Conservation (phyloP, 2,329 filamentous ascomycete genomes). For the Emergomyces orientalis region DNA sequence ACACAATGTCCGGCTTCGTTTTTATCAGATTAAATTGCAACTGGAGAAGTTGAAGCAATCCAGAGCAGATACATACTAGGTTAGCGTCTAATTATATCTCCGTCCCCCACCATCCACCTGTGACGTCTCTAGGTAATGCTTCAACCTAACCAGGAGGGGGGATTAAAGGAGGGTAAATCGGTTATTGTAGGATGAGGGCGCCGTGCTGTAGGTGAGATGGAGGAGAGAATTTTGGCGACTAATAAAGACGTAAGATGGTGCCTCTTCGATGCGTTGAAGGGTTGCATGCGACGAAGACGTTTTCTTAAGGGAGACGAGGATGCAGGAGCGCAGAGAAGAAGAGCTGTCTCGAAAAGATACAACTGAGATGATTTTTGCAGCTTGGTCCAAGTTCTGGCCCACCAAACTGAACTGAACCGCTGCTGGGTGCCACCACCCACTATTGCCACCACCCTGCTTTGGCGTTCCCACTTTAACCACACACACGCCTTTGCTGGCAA, state of each 20-base stretch:
- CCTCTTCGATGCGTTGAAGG: neutral
- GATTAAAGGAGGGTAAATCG: neutral
- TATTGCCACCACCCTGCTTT: constrained; percentile 1
- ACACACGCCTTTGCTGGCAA: neutral
- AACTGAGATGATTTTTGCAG: neutral
- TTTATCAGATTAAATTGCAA: neutral
- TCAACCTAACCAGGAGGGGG: neutral
- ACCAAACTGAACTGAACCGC: too few species aligned
- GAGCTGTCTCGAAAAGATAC: neutral
- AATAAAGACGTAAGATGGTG: neutral
- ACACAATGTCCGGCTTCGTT: neutral
- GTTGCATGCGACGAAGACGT: neutral
- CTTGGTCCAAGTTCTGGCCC: neutral
- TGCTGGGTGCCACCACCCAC: neutral
- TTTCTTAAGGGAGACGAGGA: neutral
- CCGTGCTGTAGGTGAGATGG: too few species aligned
- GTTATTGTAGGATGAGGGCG: neutral
- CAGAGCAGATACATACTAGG: neutral
- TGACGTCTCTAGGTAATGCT: neutral
- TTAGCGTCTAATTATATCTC: neutral
- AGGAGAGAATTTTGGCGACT: neutral
- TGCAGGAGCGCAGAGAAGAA: neutral
- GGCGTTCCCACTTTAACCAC: neutral
- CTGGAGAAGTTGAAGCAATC: neutral
- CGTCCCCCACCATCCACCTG: neutral